Percentiles rank a stretch among this genome's conserved stretches.
Evolutionary conservation across 2,329 filamentous ascomycete genomes (phyloP).

Genomic region (Microcyclospora pomicola): DNA sequence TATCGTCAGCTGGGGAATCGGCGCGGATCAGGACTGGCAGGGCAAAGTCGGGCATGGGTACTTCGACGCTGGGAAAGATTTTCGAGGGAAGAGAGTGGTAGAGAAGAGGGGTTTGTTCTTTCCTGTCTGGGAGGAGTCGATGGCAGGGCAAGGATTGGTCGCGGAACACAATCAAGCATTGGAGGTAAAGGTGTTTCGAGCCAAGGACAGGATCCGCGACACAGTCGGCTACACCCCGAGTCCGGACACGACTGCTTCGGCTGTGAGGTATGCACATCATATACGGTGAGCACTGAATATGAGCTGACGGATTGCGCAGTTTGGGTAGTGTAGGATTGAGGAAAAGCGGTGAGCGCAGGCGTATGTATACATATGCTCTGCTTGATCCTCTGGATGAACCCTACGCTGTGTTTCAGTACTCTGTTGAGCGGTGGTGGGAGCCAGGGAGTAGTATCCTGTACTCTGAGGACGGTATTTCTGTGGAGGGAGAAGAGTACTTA

Average conservation of each 20-base stretch:
- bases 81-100: slow-evolving; percentile 18
- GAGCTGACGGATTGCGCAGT: not conserved
- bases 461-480: too few relatives aligned
- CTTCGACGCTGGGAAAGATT: slow-evolving; percentile 22
- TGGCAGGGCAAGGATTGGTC: slow-evolving; percentile 8
- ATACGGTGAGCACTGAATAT: too few relatives aligned
- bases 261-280: too few relatives aligned
- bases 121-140: slow-evolving; percentile 5
- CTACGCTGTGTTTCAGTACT: slow-evolving; percentile 31
- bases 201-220: slow-evolving; percentile 27
- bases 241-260: too few relatives aligned
- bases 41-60: slow-evolving; percentile 34
- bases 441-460: too few relatives aligned
- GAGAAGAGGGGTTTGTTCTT: slow-evolving; percentile 33
- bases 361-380: slow-evolving; percentile 36
- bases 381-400: slow-evolving; percentile 35
- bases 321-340: slow-evolving; percentile 6
- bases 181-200: slow-evolving; percentile 30
- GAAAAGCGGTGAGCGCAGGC: slow-evolving; percentile 26
- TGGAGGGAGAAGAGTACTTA: too few relatives aligned
- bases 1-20: slow-evolving; percentile 32
- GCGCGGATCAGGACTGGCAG: slow-evolving; percentile 27
- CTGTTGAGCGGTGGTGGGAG: too few relatives aligned
- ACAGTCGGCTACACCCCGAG: too few relatives aligned
- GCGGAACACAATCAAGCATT: slow-evolving; percentile 12